Evolutionary conservation across 2,329 filamentous ascomycete genomes (phyloP), one percentile per base, ranked within the genome.

Genomic region (Penicillium sp.): DNA sequence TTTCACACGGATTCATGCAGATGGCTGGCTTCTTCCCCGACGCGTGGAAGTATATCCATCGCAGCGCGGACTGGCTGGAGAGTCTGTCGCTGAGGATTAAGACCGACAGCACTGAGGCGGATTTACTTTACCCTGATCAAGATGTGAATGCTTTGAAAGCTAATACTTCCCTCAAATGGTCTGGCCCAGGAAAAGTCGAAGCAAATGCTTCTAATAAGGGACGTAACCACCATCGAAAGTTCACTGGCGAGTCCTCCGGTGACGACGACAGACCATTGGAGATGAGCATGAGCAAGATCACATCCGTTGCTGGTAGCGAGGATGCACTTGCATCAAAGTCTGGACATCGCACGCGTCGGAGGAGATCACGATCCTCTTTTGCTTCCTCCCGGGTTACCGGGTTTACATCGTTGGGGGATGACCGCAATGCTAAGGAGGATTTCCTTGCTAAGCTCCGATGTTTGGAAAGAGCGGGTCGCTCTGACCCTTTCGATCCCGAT

Each of bases 1-100:
- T 96, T 49, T 92, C 88, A 4, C 94, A 99, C 69, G 94, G 94
- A 1, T 99, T 99, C 74, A 77, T 97, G 66, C 93, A 97, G 71
- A 96, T 99, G 70, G 91, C 91, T 0, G 82, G 85, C 1, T 81
- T 97, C 4, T 99, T 95, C 66, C 92, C 92, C 0, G 91, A 94
- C 9, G 93, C 90, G 1, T 96, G 92, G 90, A 89, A 88, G 68
- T 88, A 95, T 70, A 90, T 97, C 66, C 86, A 89, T 63, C 84
- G 89, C 35, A 90, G 89, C 62, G 88, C 86, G 0, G 78, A 81
- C 17, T 97, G 93, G 93, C 92, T 97, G 65, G 82, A 88, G 47
- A 87, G 92, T 29, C 82, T 92, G 0, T 93, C 96, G 50, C 62
- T 66, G 12, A 58, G 63, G 52, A 61, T 67, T 38, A 64, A 71